Conservation (phyloP, 2,329 filamentous ascomycete genomes). For the Chaetomiaceae sp. region DNA sequence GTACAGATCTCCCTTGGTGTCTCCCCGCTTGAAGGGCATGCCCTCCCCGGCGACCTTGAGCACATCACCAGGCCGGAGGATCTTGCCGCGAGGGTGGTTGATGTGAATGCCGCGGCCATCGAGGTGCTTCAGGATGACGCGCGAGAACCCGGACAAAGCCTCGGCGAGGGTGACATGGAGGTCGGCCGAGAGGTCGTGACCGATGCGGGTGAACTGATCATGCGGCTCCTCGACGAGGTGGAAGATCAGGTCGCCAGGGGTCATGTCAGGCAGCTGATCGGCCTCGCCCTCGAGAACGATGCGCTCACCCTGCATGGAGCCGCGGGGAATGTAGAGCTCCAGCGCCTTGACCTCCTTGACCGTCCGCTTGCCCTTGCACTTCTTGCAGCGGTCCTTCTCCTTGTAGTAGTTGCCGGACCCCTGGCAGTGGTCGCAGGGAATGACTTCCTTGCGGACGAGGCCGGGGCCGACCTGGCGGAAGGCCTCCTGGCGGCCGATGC, state of each 20-base stretch:
- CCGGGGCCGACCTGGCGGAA: constrained; percentile 82
- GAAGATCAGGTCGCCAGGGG: constrained; percentile 91
- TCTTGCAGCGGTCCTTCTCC: constrained; percentile 97
- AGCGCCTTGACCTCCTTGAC: constrained; percentile 87
- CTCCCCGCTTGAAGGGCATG: constrained; percentile 87
- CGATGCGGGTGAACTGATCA: constrained; percentile 74
- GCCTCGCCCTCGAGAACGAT: constrained; percentile 91
- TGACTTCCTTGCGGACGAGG: constrained; percentile 73
- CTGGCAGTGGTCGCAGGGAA: constrained; percentile 76
- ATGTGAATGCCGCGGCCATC: constrained; percentile 88
- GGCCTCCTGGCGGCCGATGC: constrained; percentile 69
- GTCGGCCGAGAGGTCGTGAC: constrained; percentile 77
- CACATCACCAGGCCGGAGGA: constrained; percentile 77
- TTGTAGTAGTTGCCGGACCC: constrained; percentile 84
- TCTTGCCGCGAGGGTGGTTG: constrained; percentile 71
- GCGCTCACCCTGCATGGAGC: constrained; percentile 78
- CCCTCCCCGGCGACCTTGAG: constrained; percentile 85
- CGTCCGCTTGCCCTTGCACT: constrained; percentile 91
- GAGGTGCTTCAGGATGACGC: constrained; percentile 85
- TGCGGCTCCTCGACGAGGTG: constrained; percentile 77
- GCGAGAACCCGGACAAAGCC: constrained; percentile 81
- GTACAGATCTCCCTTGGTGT: constrained; percentile 81
- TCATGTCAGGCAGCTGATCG: constrained; percentile 84
- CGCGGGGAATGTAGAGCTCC: constrained; percentile 92
- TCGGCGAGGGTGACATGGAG: constrained; percentile 78